phyloP scores from a whole-genome alignment of 768 basidiomycete genomes.

The Candolleomyces eurysporus region DNA sequence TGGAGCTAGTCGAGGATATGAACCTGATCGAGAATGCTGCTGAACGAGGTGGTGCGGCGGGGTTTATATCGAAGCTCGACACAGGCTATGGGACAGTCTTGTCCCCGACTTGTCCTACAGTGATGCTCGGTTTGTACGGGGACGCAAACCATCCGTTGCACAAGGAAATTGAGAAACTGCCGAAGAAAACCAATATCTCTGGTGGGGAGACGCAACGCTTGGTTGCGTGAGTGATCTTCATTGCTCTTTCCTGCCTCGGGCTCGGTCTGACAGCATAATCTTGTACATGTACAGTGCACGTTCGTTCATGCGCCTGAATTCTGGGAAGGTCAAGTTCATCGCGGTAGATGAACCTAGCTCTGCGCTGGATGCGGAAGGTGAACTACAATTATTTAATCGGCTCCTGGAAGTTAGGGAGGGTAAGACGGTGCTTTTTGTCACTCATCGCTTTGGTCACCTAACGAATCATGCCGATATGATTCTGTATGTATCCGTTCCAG shows the following conservation, averaged over 20 bases:
- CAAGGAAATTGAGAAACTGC: conserved; percentile 20
- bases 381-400: conserved; percentile 43
- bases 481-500: conserved; percentile 35
- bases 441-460: conserved; percentile 53
- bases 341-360: conserved; percentile 63
- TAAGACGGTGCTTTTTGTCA: conserved; percentile 56
- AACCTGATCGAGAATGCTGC: conserved; percentile 31
- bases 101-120: conserved; percentile 22
- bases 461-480: conserved; percentile 50
- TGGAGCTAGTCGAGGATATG: conserved; percentile 14
- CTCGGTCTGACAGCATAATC: conserved; percentile 3
- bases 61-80: conserved; percentile 37
- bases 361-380: conserved; percentile 53
- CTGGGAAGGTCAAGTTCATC: conserved; percentile 42
- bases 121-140: conserved; percentile 13
- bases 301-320: conserved; percentile 41
- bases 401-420: conserved; percentile 37
- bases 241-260: neutral
- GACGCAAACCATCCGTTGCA: conserved; percentile 29
- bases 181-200: conserved; percentile 30
- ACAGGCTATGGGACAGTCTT: conserved; percentile 38
- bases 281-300: conserved; percentile 31
- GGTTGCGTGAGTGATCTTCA: conserved; percentile 39
- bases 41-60: conserved; percentile 36
- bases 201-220: conserved; percentile 52